Evolutionary conservation across 805 yeast species (phyloP).

Genomic region (Candida morakotiae): DNA sequence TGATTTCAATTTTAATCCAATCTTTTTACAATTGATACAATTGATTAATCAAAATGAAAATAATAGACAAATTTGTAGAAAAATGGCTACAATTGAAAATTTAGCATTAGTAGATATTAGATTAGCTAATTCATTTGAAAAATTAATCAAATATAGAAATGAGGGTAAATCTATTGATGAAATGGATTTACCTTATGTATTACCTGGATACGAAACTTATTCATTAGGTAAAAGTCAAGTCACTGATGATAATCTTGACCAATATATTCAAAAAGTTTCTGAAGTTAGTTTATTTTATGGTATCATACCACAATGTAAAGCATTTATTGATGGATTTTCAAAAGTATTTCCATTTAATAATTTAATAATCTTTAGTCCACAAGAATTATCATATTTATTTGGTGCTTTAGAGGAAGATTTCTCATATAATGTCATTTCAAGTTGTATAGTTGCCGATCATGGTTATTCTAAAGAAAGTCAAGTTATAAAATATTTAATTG

Average conservation of each 20-base stretch:
- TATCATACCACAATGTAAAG: slow-evolving; percentile 55
- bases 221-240: slow-evolving; percentile 54
- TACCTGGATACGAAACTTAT: slow-evolving; percentile 70
- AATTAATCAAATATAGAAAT: slow-evolving; percentile 42
- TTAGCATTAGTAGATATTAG: slow-evolving; percentile 52
- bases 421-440: slow-evolving; percentile 58
- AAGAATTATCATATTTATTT: slow-evolving; percentile 66
- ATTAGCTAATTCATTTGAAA: slow-evolving; percentile 54
- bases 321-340: slow-evolving; percentile 78
- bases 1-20: slow-evolving; percentile 72
- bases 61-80: slow-evolving; percentile 9
- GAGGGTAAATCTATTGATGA: slow-evolving; percentile 44
- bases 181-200: slow-evolving; percentile 58
- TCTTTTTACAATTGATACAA: slow-evolving; percentile 62
- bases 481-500: slow-evolving; percentile 57
- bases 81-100: slow-evolving; percentile 28
- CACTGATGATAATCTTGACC: slow-evolving; percentile 48
- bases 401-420: slow-evolving; percentile 88
- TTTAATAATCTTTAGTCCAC: slow-evolving; percentile 64
- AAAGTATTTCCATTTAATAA: slow-evolving; percentile 77
- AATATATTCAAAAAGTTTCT: slow-evolving; percentile 53
- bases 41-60: slow-evolving; percentile 16
- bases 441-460: slow-evolving; percentile 78
- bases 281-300: slow-evolving; percentile 63
- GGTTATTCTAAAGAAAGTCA: slow-evolving; percentile 75